Evolutionary conservation across 768 basidiomycete species (phyloP).

Genomic region (Daedaleopsis nitida): DNA sequence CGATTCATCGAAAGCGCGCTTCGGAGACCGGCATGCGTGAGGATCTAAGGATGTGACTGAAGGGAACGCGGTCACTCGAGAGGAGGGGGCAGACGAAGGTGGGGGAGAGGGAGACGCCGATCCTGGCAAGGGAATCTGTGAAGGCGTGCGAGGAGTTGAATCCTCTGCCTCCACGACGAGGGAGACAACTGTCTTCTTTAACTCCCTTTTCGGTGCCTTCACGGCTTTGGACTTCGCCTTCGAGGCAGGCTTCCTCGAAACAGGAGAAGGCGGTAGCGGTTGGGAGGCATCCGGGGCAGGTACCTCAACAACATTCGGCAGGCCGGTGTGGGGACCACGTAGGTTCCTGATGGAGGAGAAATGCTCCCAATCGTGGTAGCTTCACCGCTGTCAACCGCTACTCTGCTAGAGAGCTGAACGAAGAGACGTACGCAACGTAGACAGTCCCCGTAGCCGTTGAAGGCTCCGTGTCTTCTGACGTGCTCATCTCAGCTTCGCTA

Average conservation of each 20-base stretch:
- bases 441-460: conserved; percentile 44
- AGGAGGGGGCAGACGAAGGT: conserved; percentile 18
- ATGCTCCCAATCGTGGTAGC: conserved; percentile 94
- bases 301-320: conserved; percentile 63
- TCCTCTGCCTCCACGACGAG: conserved; percentile 6
- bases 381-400: conserved; percentile 31
- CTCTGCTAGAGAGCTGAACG: conserved; percentile 10
- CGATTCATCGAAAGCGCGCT: conserved; percentile 62
- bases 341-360: conserved; percentile 92
- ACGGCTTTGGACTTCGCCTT: conserved; percentile 25
- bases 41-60: conserved; percentile 20
- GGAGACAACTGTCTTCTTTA: conserved; percentile 17
- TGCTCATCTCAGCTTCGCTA: conserved; percentile 29
- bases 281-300: conserved; percentile 32
- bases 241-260: conserved; percentile 34
- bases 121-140: conserved; percentile 38
- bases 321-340: conserved; percentile 77
- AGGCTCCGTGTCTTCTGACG: conserved; percentile 30
- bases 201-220: conserved; percentile 9
- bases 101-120: conserved; percentile 37
- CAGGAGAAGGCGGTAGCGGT: conserved; percentile 33
- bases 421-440: conserved; percentile 78
- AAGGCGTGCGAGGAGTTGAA: conserved; percentile 29
- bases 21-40: conserved; percentile 51
- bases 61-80: conserved; percentile 21